A percentile compares a stretch with the other conserved stretches of the same genome.
phyloP scores from a whole-genome alignment of 257 asterid genomes.

The Oldenlandia corymbosa region DNA sequence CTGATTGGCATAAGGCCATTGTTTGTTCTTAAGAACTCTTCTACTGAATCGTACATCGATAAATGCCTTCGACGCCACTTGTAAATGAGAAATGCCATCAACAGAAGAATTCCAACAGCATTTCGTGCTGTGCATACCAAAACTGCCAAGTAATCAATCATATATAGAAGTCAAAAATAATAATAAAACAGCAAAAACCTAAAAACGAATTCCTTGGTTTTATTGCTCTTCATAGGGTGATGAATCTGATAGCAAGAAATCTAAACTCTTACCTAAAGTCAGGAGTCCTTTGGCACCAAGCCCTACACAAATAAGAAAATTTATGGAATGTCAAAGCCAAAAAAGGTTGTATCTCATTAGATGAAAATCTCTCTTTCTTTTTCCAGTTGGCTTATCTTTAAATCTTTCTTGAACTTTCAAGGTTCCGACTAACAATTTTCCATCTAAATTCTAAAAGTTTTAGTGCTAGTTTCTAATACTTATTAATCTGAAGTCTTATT shows the following conservation, averaged over 20 bases:
- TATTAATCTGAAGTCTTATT: too few species aligned
- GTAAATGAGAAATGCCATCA: background rate
- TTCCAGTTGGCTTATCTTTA: too few species aligned
- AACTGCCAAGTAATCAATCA: background rate
- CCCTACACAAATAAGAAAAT: background rate
- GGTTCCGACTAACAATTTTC: too few species aligned
- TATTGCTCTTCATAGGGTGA: too few species aligned
- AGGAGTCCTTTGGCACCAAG: background rate
- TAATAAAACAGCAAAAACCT: background rate
- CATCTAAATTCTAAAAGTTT: too few species aligned
- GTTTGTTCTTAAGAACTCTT: slow-evolving; percentile 7
- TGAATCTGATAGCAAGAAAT: background rate
- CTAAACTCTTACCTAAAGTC: background rate
- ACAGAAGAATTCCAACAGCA: background rate
- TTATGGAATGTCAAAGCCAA: background rate
- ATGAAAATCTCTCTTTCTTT: too few species aligned
- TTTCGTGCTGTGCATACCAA: background rate
- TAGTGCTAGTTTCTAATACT: too few species aligned
- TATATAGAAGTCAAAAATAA: too few species aligned
- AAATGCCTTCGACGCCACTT: slow-evolving; percentile 13
- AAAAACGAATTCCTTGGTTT: background rate
- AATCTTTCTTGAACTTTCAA: too few species aligned
- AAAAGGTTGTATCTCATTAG: too few species aligned
- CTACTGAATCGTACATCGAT: slow-evolving; percentile 10
- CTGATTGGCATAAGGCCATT: slow-evolving; percentile 17